Base-by-base conservation (phyloP, 2,329 filamentous ascomycete genomes). In the Pyrenophora teres region DNA sequence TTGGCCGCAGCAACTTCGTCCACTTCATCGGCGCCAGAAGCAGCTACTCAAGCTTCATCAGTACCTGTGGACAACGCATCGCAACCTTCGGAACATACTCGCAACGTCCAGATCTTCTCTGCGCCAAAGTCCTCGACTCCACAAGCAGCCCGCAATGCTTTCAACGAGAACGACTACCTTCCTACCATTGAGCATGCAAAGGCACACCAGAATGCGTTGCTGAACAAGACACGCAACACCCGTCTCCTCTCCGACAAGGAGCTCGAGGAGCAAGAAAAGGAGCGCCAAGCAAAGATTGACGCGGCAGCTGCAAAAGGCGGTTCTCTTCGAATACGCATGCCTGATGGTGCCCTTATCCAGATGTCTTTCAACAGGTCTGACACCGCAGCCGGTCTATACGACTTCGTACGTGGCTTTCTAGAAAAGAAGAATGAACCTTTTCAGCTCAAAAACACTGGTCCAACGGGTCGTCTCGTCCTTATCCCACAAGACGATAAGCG, bases 161-260 rank as follows among this genome's bases (percentile, higher is more conserved):
- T 87, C 56, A 83, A 88, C 39, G 90, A 93, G 48, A 78, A 81
- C n/a, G 89, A 92, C 68, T 96, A 88, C 72, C 81, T 83, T 40
- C 91, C 85, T 32, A 91, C 84, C 46, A 85, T 91, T 65, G 87
- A 84, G 50, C 91, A 89, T 74, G 91, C 85, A 56, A 88, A 87
- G 72, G 81, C 85, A 32, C 89, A 87, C 73, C 92, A 94, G 75
- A 81, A 83, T 10, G 80, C 85, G 2, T 80, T 94, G 1, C 78
- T 81, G 46, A 76, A 80, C 30, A 79, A 78, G 39, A 80, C 83
- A 2, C 84, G 86, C 54, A 96, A 96, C 72, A 87, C 83, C 56
- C 87, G 91, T 16, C 83, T 97, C 1, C 84, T 84, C 5, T 95
- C 91, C 0, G 92, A 97, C 73, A 85, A 84, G 30, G 93, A 97